Evolutionary conservation across 768 basidiomycete genomes (phyloP), one percentile per base, ranked within the genome.

Genomic region (Leccinum aurantiacum): DNA sequence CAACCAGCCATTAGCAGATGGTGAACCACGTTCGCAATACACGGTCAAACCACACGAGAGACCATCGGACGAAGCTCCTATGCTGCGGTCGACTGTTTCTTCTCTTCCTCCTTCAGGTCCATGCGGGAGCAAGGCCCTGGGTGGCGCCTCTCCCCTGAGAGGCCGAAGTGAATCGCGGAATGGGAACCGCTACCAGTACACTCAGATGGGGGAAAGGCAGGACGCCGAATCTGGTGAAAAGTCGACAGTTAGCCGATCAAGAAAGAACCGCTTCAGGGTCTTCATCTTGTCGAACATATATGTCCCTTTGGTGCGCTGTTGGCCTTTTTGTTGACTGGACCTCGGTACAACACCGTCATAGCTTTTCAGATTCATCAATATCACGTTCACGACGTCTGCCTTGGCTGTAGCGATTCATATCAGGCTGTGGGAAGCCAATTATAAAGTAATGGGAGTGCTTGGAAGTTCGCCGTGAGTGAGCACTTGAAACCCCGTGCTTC

Each of bases 341-440:
- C 27, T 29, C 29, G 57, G 58, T 15, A 61, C 66, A 57, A 70
- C 59, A 53, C 22, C 25, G 17, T 33, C 48, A 53, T 64, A 94
- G 92, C 79, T 95, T 41, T 92, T 94, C 71, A 89, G 93, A 56
- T 81, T 92, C 65, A 82, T 88, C 71, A 95, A 95, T 69, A 87
- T 96, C 63, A 79, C 87, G 9, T 90, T 95, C 66, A 94, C 90
- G 13, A 83, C 87, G 15, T 81, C 87, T 44, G 89, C 91, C 2
- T 83, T 95, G 49, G 93, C 82, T 3, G 78, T 95, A 49, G 93
- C 93, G 1, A 85, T 93, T 63, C 82, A 79, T 38, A 91, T 94
- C 67, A 86, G 91, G 52, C 65, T 73, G 10, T 71, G 80, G 41
- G 91, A 95, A 74, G 62, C 69, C 47, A 71, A 70, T 0, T 71